Conservation (phyloP, 805 yeast genomes). For the Jamesozyma spencerorum region DNA sequence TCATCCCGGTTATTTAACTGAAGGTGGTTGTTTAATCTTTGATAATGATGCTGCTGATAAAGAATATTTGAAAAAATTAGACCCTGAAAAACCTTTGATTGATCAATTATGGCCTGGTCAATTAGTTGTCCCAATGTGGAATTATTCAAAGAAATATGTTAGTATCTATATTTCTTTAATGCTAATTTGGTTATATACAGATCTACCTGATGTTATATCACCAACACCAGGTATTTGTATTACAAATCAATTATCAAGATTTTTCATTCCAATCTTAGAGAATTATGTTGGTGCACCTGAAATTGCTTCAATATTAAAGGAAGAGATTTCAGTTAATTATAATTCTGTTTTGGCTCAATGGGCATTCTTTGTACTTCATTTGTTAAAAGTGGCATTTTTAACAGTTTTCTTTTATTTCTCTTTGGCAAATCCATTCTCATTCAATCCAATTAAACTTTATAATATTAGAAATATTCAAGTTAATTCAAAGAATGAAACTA, state of each 20-base stretch:
- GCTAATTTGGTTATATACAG: slow-evolving; percentile 78
- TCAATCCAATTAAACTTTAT: slow-evolving; percentile 33
- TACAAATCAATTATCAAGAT: slow-evolving; percentile 46
- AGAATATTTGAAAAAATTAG: slow-evolving; percentile 37
- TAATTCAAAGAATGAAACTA: slow-evolving; percentile 20
- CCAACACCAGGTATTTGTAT: slow-evolving; percentile 90
- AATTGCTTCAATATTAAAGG: slow-evolving; percentile 38
- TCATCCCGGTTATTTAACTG: slow-evolving; percentile 63
- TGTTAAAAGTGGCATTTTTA: slow-evolving; percentile 48
- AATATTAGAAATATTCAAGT: slow-evolving; percentile 27
- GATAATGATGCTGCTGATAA: slow-evolving; percentile 45
- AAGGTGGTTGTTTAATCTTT: slow-evolving; percentile 72
- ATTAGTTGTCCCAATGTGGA: slow-evolving; percentile 44
- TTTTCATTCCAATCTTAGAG: slow-evolving; percentile 25
- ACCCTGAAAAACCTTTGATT: slow-evolving; percentile 43
- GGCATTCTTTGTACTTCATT: slow-evolving; percentile 64
- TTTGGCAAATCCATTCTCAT: slow-evolving; percentile 62
- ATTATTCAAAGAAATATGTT: slow-evolving; percentile 12
- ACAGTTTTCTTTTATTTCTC: slow-evolving; percentile 59
- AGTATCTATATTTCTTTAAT: slow-evolving; percentile 25
- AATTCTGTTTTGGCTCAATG: slow-evolving; percentile 44
- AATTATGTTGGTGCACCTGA: slow-evolving; percentile 29
- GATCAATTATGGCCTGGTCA: slow-evolving; percentile 85
- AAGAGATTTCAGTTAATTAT: slow-evolving; percentile 38
- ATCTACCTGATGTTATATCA: slow-evolving; percentile 77